Evolutionary conservation across 495 filamentous ascomycete species (phyloP), one percentile per base, ranked within the genome.

Genomic region (Talaromyces liani): DNA sequence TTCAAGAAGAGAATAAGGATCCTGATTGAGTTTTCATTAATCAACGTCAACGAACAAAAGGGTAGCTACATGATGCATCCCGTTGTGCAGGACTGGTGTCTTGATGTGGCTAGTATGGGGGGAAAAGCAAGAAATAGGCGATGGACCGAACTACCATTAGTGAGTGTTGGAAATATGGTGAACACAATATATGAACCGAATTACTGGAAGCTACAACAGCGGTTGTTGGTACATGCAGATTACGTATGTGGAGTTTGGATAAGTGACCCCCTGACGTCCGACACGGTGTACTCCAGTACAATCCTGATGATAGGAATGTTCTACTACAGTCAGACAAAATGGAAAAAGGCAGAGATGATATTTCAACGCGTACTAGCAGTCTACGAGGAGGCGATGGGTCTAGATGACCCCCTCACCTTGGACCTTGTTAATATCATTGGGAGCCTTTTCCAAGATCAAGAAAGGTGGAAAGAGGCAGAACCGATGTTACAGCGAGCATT

Each of bases 181-280:
- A 27, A 1, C 25, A 2, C 25, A 1, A 27, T 27, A 27, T 27
- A 27, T 27, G 25, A 27, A 27, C 25, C 25, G 25, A 27, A 27
- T n/a, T 73, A 69, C 66, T 70, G 70, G 62, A 47, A 66, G 22
- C 57, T 71, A 29, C 68, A 77, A 65, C 73, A 64, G 63, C 71
- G 77, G 58, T 72, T 76, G 65, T 65, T 78, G 62, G 70, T 70
- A 65, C 77, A 79, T 67, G 73, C 73, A 65, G 66, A 69, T 63
- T 49, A 62, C 62, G 47, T 72, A 20, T 31, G 49, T 63, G 36
- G 27, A 16, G 10, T 6, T 25, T 9, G 22, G 56, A 54, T 20
- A 6, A 24, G 20, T 22, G 49, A 54, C 1, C 3, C 3, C n/a
- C 63, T 65, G 36, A 54, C 54, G 67, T 60, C 31, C 49, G 9